Conservation (phyloP, 805 yeast genomes). For the Saccharomycopsis javanensis region DNA sequence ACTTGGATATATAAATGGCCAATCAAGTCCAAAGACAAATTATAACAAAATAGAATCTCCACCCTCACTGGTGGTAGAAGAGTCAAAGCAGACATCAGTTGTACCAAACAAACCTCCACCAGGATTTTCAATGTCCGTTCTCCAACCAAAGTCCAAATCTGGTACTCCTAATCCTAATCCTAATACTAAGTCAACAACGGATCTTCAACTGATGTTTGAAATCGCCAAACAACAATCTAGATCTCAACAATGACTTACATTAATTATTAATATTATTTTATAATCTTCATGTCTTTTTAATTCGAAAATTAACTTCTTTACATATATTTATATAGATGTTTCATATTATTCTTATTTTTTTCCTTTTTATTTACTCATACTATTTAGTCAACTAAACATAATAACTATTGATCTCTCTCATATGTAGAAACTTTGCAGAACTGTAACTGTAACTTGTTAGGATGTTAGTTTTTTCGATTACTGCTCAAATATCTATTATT, state of each 20-base stretch:
- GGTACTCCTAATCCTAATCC: not conserved
- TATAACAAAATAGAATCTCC: not conserved
- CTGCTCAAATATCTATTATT: too few relatives aligned
- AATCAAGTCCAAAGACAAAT: not conserved
- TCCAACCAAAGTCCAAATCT: conserved; percentile 12
- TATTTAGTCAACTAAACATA: too few relatives aligned
- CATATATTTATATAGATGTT: too few relatives aligned
- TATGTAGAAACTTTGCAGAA: too few relatives aligned
- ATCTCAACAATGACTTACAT: not conserved
- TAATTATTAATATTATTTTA: not conserved
- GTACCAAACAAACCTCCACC: conserved; percentile 14
- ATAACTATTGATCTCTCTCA: too few relatives aligned
- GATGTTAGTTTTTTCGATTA: too few relatives aligned
- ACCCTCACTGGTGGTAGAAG: not conserved
- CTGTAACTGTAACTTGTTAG: too few relatives aligned
- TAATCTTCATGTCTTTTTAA: not conserved
- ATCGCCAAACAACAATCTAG: not conserved
- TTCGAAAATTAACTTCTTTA: too few relatives aligned
- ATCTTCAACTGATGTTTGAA: not conserved
- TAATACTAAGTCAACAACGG: not conserved
- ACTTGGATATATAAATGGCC: conserved; percentile 6
- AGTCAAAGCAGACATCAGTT: not conserved
- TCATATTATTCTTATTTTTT: too few relatives aligned
- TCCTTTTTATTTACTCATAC: too few relatives aligned
- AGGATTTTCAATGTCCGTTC: conserved; percentile 14